phyloP scores from a whole-genome alignment of 768 basidiomycete species.

The Russula emetica region DNA sequence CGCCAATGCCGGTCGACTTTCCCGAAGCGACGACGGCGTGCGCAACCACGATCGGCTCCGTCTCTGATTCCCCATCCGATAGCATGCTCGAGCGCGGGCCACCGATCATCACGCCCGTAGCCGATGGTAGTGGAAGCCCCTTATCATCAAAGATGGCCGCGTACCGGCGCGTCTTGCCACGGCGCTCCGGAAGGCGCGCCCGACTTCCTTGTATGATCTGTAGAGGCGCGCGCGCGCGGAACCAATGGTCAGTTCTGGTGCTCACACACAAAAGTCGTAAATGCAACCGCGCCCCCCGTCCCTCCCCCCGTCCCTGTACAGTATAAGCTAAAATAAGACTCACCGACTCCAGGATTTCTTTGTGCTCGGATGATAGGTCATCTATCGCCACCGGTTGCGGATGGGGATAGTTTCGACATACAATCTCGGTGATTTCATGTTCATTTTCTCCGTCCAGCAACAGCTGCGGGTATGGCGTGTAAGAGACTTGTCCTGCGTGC shows the following conservation, averaged over 20 bases:
- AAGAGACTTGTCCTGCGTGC: conserved; percentile 6
- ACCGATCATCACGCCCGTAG: conserved; percentile 22
- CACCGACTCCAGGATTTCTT: conserved; percentile 15
- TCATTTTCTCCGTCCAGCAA: conserved; percentile 18
- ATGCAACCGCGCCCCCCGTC: background rate
- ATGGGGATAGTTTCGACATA: conserved; percentile 15
- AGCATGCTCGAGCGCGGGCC: conserved; percentile 19
- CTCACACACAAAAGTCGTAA: background rate
- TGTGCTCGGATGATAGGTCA: conserved; percentile 9
- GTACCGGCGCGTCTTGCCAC: conserved; percentile 25
- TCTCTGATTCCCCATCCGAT: conserved; percentile 10
- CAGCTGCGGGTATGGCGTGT: conserved; percentile 7
- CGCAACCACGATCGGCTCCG: conserved; percentile 12
- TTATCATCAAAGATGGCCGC: conserved; percentile 26
- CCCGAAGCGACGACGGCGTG: conserved; percentile 5
- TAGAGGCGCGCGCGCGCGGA: background rate
- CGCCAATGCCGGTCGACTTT: conserved; percentile 15
- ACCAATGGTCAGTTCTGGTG: background rate
- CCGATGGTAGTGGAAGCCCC: conserved; percentile 24
- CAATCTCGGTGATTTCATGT: background rate
- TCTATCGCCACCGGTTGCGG: conserved; percentile 16
- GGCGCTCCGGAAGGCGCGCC: conserved; percentile 15
- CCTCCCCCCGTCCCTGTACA: too few relatives aligned
- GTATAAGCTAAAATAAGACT: background rate
- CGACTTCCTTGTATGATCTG: conserved; percentile 19